Evolutionary conservation across 306 rosid genomes (phyloP), one percentile per base, ranked within the genome.

Genomic region (Arachis hypogaea): DNA sequence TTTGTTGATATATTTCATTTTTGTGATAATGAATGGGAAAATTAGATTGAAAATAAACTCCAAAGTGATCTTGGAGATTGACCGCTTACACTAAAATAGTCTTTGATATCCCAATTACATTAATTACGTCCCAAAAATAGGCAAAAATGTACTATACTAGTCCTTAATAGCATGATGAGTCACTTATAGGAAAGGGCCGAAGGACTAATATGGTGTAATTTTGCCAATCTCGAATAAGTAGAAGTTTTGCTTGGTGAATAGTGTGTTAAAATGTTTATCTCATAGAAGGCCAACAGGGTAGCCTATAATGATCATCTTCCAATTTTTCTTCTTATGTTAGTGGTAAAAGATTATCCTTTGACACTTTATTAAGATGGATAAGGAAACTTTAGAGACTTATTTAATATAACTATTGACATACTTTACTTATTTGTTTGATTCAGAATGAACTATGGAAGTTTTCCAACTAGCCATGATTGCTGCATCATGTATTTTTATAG

Each of bases 401-500:
- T 62, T 7, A 18, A 46, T 11, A 61, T 72, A 28, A 38, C 5
- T 72, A n/a, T 45, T 72, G 69, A 12, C 63, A 59, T 41, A 58
- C 29, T 74, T n/a, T 44, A 74, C 7, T 68, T 57, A 16, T 41
- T 69, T 68, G 22, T 63, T 73, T 68, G 52, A 69, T 69, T 41
- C 62, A 33, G 55, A 46, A 49, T 4, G 51, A 40, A 57, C 18
- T 76, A 42, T 63, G 28, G 7, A 63, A 64, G 30, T 50, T 69
- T 69, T 45, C 36, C 50, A 29, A 64, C 33, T n/a, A 68, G 52
- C 50, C 22, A 56, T 57, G 67, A 11, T 63, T 64, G 50, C 33
- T 69, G 80, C 69, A 14, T 78, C 66, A 43, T 63, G 49, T 63
- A 68, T 66, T 72, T 72, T 61, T 29, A 1, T 54, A 12, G 47